Conservation (phyloP, 1,139 yeast genomes). For the Taphrina deformans region DNA sequence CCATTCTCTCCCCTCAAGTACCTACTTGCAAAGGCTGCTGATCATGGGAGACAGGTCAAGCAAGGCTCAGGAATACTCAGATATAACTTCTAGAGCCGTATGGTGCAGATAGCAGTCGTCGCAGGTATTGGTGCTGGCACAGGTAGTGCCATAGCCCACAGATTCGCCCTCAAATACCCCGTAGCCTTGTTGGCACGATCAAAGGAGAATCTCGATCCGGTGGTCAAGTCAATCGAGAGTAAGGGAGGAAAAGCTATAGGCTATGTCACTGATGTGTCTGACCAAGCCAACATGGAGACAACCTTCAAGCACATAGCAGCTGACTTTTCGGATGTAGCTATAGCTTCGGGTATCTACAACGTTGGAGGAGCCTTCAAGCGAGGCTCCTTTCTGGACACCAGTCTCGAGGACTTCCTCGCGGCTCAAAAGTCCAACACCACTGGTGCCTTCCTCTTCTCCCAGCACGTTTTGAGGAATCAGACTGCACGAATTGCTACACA, state of each 20-base stretch:
- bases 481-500: not conserved
- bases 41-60: no score
- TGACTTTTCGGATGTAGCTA: constrained; percentile 30
- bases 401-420: constrained; percentile 29
- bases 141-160: constrained; percentile 34
- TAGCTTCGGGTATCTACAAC: constrained; percentile 37
- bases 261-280: constrained; percentile 34
- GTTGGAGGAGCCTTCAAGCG: constrained; percentile 36
- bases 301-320: constrained; percentile 27
- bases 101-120: constrained; percentile 41
- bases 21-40: no score
- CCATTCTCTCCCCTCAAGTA: no score
- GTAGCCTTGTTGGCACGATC: constrained; percentile 37
- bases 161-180: constrained; percentile 36
- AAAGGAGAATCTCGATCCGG: constrained; percentile 17
- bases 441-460: constrained; percentile 37
- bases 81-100: no score
- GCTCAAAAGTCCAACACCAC: constrained; percentile 22
- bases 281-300: constrained; percentile 15
- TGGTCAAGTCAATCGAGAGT: constrained; percentile 6
- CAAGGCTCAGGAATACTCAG: no score
- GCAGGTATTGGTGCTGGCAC: constrained; percentile 43
- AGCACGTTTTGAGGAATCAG: constrained; percentile 21
- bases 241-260: not conserved
- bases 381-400: constrained; percentile 35